phyloP scores from a whole-genome alignment of 2,329 filamentous ascomycete species.

The Akanthomyces lecanii region DNA sequence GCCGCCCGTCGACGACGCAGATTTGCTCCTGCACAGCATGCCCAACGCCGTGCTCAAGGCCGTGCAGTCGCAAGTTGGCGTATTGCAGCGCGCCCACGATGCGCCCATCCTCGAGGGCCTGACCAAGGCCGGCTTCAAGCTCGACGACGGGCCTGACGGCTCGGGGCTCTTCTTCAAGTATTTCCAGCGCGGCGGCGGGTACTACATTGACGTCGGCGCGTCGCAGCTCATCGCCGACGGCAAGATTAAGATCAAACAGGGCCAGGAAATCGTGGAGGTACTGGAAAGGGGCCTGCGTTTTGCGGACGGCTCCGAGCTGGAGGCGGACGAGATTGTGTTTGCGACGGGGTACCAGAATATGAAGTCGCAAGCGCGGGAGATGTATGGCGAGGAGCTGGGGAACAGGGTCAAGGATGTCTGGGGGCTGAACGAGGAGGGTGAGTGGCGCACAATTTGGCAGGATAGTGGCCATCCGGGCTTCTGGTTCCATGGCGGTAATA shows the following conservation, averaged over 20 bases:
- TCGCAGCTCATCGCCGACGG: constrained; percentile 59
- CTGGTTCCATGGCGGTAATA: constrained; percentile 63
- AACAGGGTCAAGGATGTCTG: constrained; percentile 56
- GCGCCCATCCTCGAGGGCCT: constrained; percentile 41
- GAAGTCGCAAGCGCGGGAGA: constrained; percentile 55
- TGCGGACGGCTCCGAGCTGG: constrained; percentile 51
- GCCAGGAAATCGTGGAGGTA: constrained; percentile 50
- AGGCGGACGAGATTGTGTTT: constrained; percentile 60
- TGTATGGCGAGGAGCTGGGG: constrained; percentile 59
- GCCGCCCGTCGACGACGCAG: constrained; percentile 62
- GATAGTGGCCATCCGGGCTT: constrained; percentile 59
- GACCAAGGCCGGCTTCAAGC: constrained; percentile 51
- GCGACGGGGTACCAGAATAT: constrained; percentile 67
- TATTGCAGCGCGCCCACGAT: constrained; percentile 33
- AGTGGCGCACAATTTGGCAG: constrained; percentile 56
- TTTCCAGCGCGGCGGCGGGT: constrained; percentile 61
- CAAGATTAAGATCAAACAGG: constrained; percentile 59
- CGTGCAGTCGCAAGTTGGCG: constrained; percentile 44
- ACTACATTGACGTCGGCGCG: constrained; percentile 66
- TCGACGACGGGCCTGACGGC: constrained; percentile 50
- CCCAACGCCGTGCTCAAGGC: constrained; percentile 59
- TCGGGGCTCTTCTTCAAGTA: constrained; percentile 55
- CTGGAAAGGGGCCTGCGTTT: constrained; percentile 42
- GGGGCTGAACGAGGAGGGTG: constrained; percentile 55
- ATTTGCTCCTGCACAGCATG: constrained; percentile 54